A percentile compares a stretch with the other conserved stretches of the same genome.
These are phyloP conservation scores for Neonothopanus nambi DNA, from an alignment of 1,284 basidiomycete species.

Conservation along the genomic window DNA sequence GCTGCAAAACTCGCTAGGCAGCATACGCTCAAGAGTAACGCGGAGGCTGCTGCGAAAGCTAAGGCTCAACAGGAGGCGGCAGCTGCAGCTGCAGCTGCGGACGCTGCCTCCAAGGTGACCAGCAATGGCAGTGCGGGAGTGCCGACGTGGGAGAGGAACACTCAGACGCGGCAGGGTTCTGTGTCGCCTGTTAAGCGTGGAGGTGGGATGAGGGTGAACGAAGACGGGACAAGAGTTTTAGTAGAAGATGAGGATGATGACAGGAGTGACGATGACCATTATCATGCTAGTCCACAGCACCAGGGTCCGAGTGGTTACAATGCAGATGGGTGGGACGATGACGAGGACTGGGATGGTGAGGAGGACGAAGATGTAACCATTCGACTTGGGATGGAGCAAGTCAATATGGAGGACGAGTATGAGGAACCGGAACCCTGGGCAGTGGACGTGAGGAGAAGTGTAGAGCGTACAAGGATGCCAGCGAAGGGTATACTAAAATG, in stretches of 20 bases:
- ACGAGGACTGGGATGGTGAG: slow-evolving; percentile 62
- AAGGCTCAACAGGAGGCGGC: slow-evolving; percentile 43
- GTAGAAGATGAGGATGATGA: slow-evolving; percentile 77
- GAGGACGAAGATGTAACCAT: slow-evolving; percentile 78
- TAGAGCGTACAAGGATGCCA: slow-evolving; percentile 66
- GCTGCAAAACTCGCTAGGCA: slow-evolving; percentile 91
- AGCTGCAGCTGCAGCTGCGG: slow-evolving; percentile 37
- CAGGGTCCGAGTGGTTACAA: slow-evolving; percentile 30
- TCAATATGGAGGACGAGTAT: slow-evolving; percentile 48
- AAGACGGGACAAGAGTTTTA: slow-evolving; percentile 67
- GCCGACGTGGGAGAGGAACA: slow-evolving; percentile 83
- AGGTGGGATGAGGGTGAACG: slow-evolving; percentile 48
- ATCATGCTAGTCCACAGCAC: slow-evolving; percentile 30
- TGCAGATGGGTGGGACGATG: slow-evolving; percentile 70
- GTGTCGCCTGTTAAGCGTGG: slow-evolving; percentile 44
- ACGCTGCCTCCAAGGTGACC: slow-evolving; percentile 27
- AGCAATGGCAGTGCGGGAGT: slow-evolving; percentile 38
- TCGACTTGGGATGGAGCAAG: slow-evolving; percentile 48
- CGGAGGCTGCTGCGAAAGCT: slow-evolving; percentile 76
- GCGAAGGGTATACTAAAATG: slow-evolving; percentile 89
- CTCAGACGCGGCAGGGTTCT: slow-evolving; percentile 54
- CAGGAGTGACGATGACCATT: slow-evolving; percentile 52
- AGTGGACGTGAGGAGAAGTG: slow-evolving; percentile 64
- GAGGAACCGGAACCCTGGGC: slow-evolving; percentile 68
- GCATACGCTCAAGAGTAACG: slow-evolving; percentile 84